A percentile compares a stretch with the other conserved stretches of the same genome.
These are phyloP conservation scores for Acephala macrosclerotiorum DNA, from an alignment of 2,329 filamentous ascomycete genomes.

Conservation along the genomic window DNA sequence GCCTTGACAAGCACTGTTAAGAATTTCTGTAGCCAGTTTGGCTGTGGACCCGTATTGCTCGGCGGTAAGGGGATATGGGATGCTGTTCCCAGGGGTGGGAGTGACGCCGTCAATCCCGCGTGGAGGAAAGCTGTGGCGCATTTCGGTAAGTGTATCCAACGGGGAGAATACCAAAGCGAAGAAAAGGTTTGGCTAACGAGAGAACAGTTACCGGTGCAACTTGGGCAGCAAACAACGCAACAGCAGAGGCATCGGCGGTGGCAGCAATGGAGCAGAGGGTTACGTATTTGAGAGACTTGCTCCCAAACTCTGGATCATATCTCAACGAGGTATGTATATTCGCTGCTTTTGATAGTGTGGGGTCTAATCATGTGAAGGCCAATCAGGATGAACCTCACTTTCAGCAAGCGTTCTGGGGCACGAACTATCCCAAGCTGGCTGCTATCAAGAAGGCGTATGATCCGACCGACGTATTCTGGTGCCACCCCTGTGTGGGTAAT, in stretches of 20 bases:
- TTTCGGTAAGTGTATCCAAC: not conserved
- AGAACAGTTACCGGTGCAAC: too few relatives aligned
- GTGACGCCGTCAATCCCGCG: slow-evolving; percentile 44
- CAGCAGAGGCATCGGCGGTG: too few relatives aligned
- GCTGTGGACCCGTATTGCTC: slow-evolving; percentile 50
- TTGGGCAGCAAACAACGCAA: too few relatives aligned
- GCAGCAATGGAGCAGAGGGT: too few relatives aligned
- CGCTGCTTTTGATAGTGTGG: slow-evolving; percentile 53
- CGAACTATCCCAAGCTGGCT: slow-evolving; percentile 52
- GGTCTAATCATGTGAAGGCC: too few relatives aligned
- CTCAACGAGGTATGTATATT: slow-evolving; percentile 13
- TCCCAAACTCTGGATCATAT: slow-evolving; percentile 9
- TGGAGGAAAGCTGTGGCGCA: not conserved
- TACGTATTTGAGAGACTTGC: not conserved
- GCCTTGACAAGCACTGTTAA: not conserved
- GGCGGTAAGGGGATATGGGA: slow-evolving; percentile 53
- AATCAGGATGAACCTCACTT: slow-evolving; percentile 57
- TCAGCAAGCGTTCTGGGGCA: slow-evolving; percentile 29
- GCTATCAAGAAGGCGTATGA: slow-evolving; percentile 44
- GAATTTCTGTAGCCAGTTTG: not conserved
- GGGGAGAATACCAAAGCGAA: too few relatives aligned
- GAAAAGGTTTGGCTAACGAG: too few relatives aligned
- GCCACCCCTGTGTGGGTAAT: slow-evolving; percentile 54
- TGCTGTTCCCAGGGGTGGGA: slow-evolving; percentile 49
- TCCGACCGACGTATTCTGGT: slow-evolving; percentile 56